Conservation (phyloP, 371 early-diverging fungal genomes). For the Saksenaea oblongispora region DNA sequence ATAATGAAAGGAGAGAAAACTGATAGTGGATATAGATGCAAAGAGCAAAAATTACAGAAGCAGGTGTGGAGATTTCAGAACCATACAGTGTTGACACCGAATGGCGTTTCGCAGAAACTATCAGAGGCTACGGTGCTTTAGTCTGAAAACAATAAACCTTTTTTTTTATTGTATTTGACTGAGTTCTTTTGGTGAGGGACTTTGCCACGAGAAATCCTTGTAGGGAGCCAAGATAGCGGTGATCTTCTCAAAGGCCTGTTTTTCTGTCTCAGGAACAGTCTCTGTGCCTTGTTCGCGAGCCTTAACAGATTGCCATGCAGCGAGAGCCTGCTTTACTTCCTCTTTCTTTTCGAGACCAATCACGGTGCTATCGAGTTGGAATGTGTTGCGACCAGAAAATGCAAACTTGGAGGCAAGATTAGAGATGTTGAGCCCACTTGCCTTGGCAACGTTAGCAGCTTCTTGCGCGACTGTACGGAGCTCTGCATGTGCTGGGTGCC, state of each 20-base stretch:
- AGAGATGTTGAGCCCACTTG: constrained; percentile 49
- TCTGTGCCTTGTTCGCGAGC: constrained; percentile 28
- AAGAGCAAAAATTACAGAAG: constrained; percentile 85
- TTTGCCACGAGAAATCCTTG: constrained; percentile 48
- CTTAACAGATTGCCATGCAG: constrained; percentile 47
- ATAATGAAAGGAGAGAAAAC: neutral
- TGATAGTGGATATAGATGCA: constrained; percentile 66
- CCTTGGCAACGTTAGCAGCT: constrained; percentile 41
- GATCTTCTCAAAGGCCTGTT: constrained; percentile 24
- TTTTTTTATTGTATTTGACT: constrained; percentile 2
- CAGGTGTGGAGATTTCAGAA: constrained; percentile 83
- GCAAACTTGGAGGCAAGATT: constrained; percentile 69
- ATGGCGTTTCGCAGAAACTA: constrained; percentile 91
- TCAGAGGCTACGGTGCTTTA: constrained; percentile 89
- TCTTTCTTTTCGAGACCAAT: constrained; percentile 66
- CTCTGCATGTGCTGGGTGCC: constrained; percentile 76
- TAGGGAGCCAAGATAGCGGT: constrained; percentile 29
- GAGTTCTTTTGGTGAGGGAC: constrained; percentile 43
- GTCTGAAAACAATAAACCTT: neutral
- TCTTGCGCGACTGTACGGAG: constrained; percentile 57
- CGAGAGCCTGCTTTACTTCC: constrained; percentile 63
- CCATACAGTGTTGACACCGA: constrained; percentile 91
- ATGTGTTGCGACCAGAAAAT: constrained; percentile 48
- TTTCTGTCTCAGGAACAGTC: constrained; percentile 22
- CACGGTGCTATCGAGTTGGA: constrained; percentile 57